A percentile compares a stretch with the other conserved stretches of the same genome.
phyloP scores from a whole-genome alignment of 129 eudicot genomes.

The Chrysanthemum seticuspe region DNA sequence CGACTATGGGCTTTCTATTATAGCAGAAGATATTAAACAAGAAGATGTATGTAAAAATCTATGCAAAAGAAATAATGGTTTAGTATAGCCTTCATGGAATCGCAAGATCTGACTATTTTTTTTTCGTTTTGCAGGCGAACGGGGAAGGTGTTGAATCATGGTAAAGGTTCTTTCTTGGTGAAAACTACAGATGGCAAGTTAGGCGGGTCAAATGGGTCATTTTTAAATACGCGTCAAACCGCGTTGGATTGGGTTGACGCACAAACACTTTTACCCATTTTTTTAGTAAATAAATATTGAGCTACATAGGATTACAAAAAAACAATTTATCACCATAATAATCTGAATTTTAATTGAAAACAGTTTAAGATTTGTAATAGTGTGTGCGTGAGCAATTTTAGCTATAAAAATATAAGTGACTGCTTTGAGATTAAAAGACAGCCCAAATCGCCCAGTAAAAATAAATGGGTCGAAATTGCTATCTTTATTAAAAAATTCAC shows the following conservation, averaged over 20 bases:
- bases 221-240: background rate
- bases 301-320: too few species aligned
- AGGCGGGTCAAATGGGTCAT: background rate
- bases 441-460: background rate
- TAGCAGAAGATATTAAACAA: slow-evolving; percentile 50
- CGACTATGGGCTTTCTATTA: slow-evolving; percentile 62
- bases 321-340: background rate
- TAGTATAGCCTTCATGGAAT: slow-evolving; percentile 6
- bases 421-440: background rate
- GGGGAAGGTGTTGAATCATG: slow-evolving; percentile 44
- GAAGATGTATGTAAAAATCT: slow-evolving; percentile 40
- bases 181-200: background rate
- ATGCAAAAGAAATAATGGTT: background rate
- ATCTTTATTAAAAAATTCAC: background rate
- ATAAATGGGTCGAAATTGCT: background rate
- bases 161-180: slow-evolving; percentile 33
- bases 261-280: background rate
- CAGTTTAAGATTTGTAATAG: background rate
- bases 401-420: background rate
- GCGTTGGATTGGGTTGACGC: background rate
- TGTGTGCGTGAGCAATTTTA: background rate
- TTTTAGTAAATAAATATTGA: too few species aligned
- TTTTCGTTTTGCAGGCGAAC: slow-evolving; percentile 36
- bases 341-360: background rate
- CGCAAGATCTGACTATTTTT: slow-evolving; percentile 1